phyloP scores from a whole-genome alignment of 805 yeast species.

The Wickerhamomyces sydowiorum region DNA sequence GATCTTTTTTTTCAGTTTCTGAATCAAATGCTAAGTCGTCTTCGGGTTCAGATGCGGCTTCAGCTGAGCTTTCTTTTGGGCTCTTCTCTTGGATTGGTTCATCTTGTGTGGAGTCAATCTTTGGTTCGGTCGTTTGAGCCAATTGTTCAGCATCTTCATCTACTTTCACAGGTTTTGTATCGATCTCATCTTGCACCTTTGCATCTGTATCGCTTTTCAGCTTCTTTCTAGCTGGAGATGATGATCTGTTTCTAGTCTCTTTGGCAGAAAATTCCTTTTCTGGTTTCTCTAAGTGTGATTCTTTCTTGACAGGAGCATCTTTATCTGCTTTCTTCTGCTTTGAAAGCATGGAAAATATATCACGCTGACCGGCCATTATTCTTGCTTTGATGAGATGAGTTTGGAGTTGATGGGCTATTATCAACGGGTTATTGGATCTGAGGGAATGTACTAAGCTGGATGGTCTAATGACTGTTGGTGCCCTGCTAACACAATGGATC shows the following conservation, averaged over 20 bases:
- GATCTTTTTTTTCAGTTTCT: constrained; percentile 18
- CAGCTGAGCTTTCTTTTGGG: no score
- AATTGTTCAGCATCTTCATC: no score
- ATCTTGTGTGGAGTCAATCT: no score
- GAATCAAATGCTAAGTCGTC: constrained; percentile 18
- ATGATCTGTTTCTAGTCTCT: constrained; percentile 1
- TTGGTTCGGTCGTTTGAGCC: no score
- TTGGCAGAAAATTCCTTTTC: background rate
- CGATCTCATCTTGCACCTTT: no score
- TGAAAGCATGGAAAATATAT: constrained; percentile 21
- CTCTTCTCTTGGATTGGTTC: background rate
- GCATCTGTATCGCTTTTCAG: constrained; percentile 3
- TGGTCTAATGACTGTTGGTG: no score
- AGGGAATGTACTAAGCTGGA: background rate
- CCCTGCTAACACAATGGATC: background rate
- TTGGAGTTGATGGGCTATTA: background rate
- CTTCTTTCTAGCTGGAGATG: constrained; percentile 8
- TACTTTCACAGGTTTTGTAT: background rate
- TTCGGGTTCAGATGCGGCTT: constrained; percentile 4
- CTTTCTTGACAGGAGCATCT: background rate
- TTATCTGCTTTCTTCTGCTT: constrained; percentile 1
- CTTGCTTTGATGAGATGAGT: constrained; percentile 1
- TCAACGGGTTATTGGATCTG: background rate
- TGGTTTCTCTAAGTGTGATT: background rate
- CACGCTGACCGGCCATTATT: constrained; percentile 17